phyloP scores from a whole-genome alignment of 169 alveolate species.

The Plasmodium gallinaceum region DNA sequence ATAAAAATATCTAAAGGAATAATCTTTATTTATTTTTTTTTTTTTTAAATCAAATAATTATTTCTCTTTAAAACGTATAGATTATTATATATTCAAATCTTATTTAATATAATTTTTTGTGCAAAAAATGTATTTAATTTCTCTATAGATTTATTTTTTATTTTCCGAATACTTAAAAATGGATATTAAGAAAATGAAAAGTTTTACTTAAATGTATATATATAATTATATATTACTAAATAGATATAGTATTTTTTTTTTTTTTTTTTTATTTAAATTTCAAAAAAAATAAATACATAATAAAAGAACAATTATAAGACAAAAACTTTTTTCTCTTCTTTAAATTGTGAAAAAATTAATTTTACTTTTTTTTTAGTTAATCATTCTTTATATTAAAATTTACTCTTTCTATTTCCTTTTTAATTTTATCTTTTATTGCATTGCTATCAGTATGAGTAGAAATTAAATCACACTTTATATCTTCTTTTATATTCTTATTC shows the following conservation, averaged over 20 bases:
- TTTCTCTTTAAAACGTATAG: no score
- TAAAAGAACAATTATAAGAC: background rate
- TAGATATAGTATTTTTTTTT: background rate
- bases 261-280: background rate
- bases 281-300: background rate
- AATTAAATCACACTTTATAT: background rate
- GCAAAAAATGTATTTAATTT: background rate
- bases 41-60: no score
- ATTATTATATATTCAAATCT: no score
- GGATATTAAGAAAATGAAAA: background rate
- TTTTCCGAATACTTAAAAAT: no score
- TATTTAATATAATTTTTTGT: background rate
- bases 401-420: conserved; percentile 65
- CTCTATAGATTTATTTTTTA: background rate
- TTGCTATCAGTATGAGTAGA: background rate
- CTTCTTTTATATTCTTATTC: background rate
- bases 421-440: conserved; percentile 43
- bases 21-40: no score
- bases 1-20: no score
- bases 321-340: background rate
- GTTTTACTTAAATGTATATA: background rate
- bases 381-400: conserved; percentile 29
- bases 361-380: conserved; percentile 4
- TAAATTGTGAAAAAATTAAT: conserved; percentile 1
- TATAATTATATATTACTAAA: background rate